Percentiles rank a stretch among this genome's conserved stretches.
Evolutionary conservation across 2,329 filamentous ascomycete species (phyloP).

Genomic region (Fusarium vanettenii): DNA sequence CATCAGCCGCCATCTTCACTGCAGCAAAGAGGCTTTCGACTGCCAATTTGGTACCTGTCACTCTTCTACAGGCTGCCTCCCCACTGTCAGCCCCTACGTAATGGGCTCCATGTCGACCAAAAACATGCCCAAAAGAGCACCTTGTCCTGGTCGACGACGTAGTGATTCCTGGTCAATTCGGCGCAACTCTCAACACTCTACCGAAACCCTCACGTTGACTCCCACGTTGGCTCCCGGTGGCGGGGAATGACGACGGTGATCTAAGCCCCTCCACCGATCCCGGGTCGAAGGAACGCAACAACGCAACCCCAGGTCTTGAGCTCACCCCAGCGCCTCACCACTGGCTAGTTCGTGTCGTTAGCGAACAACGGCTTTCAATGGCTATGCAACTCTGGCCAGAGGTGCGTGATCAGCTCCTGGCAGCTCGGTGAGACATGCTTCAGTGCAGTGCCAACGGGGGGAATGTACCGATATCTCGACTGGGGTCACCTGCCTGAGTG

Average conservation of each 20-base stretch:
- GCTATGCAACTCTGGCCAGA: neutral
- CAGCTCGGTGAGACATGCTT: neutral
- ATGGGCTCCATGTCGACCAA: neutral
- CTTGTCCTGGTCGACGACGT: neutral
- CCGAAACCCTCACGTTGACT: constrained; percentile 16
- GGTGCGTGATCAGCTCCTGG: constrained; percentile 1
- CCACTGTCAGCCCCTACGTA: neutral
- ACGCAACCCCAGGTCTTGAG: constrained; percentile 5
- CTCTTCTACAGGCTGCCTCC: neutral
- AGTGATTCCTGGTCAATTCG: neutral
- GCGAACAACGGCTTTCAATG: neutral
- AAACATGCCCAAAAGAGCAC: neutral
- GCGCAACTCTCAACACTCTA: constrained; percentile 1
- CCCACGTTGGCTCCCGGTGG: constrained; percentile 24
- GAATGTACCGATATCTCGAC: neutral
- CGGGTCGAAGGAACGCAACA: constrained; percentile 38
- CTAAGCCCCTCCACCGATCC: constrained; percentile 33
- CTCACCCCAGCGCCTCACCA: constrained; percentile 4
- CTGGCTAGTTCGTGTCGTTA: constrained; percentile 2
- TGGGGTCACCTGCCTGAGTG: constrained; percentile 16
- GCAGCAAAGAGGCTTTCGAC: neutral
- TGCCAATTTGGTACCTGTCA: constrained; percentile 14
- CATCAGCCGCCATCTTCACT: constrained; percentile 17
- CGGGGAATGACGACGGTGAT: constrained; percentile 40
- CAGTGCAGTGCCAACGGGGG: neutral